A percentile compares a stretch with the other conserved stretches of the same genome.
These are phyloP conservation scores for Pichia cephalocereana DNA, from an alignment of 805 yeast species.

Conservation along the genomic window DNA sequence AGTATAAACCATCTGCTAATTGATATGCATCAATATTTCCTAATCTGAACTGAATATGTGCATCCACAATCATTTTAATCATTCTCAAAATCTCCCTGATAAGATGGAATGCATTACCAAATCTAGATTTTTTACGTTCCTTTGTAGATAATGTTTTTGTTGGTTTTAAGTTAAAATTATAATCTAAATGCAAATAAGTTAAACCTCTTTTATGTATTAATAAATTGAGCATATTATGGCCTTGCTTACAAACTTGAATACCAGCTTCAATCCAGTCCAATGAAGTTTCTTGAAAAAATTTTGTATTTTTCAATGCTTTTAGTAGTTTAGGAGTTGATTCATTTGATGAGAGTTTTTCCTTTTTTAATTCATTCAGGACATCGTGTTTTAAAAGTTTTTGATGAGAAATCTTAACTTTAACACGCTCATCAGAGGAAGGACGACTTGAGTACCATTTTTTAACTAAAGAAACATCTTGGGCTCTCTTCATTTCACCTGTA, in stretches of 20 bases:
- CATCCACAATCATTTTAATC: slow-evolving; percentile 81
- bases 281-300: slow-evolving; percentile 82
- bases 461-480: slow-evolving; percentile 81
- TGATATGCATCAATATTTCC: slow-evolving; percentile 92
- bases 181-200: slow-evolving; percentile 88
- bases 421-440: slow-evolving; percentile 45
- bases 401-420: slow-evolving; percentile 77
- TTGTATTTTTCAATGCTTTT: slow-evolving; percentile 62
- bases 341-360: slow-evolving; percentile 31
- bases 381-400: slow-evolving; percentile 76
- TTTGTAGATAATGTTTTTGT: slow-evolving; percentile 93
- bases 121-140: slow-evolving; percentile 90
- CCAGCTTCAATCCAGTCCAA: slow-evolving; percentile 99
- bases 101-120: slow-evolving; percentile 92
- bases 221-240: slow-evolving; percentile 85
- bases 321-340: slow-evolving; percentile 48
- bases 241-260: slow-evolving; percentile 85
- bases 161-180: slow-evolving; percentile 92
- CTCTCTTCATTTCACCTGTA: slow-evolving; percentile 63
- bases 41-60: slow-evolving; percentile 83
- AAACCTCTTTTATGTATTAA: slow-evolving; percentile 85
- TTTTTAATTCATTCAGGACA: slow-evolving; percentile 63
- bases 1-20: slow-evolving; percentile 88
- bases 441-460: slow-evolving; percentile 79
- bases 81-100: slow-evolving; percentile 82